Evolutionary conservation across 2,329 filamentous ascomycete species (phyloP).

Genomic region (Trichoderma cornu-damae): DNA sequence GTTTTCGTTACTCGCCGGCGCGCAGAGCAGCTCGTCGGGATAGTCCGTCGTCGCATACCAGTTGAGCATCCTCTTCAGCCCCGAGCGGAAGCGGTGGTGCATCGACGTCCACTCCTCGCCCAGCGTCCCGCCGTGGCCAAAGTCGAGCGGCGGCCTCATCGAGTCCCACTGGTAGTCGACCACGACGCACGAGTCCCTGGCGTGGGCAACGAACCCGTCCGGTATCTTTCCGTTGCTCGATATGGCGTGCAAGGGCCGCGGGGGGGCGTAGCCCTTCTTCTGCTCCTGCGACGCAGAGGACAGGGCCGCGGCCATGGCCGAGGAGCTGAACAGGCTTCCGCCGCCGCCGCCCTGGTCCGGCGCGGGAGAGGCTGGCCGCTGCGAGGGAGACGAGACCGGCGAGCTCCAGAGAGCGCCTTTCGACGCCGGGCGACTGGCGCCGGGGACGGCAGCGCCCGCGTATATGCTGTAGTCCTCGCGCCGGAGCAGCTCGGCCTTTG

Average conservation of each 20-base stretch:
- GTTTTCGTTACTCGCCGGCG: conserved; percentile 26
- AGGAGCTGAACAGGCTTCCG: conserved; percentile 25
- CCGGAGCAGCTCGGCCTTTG: conserved; percentile 80
- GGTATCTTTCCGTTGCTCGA: conserved; percentile 78
- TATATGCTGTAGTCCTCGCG: conserved; percentile 62
- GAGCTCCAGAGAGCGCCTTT: conserved; percentile 33
- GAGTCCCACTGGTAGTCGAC: conserved; percentile 98
- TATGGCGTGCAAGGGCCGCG: conserved; percentile 76
- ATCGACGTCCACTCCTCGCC: conserved; percentile 95
- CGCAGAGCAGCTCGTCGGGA: conserved; percentile 49
- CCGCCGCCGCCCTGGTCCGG: too few species aligned
- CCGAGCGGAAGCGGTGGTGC: conserved; percentile 82
- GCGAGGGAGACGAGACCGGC: conserved; percentile 26
- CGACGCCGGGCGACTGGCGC: not conserved
- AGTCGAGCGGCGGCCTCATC: conserved; percentile 68
- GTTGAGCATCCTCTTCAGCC: conserved; percentile 70
- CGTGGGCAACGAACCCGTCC: conserved; percentile 81
- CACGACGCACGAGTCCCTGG: conserved; percentile 75
- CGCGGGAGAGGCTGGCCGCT: conserved; percentile 22
- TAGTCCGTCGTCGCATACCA: conserved; percentile 67
- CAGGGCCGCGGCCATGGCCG: conserved; percentile 34
- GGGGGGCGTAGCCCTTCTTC: conserved; percentile 61
- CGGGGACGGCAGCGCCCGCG: conserved; percentile 26
- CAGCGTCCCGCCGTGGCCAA: conserved; percentile 82
- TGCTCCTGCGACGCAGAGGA: conserved; percentile 26